Percentiles rank a stretch among this genome's conserved stretches.
These are phyloP conservation scores for Capsicum pubescens DNA, from an alignment of 257 asterid genomes.

Conservation along the genomic window DNA sequence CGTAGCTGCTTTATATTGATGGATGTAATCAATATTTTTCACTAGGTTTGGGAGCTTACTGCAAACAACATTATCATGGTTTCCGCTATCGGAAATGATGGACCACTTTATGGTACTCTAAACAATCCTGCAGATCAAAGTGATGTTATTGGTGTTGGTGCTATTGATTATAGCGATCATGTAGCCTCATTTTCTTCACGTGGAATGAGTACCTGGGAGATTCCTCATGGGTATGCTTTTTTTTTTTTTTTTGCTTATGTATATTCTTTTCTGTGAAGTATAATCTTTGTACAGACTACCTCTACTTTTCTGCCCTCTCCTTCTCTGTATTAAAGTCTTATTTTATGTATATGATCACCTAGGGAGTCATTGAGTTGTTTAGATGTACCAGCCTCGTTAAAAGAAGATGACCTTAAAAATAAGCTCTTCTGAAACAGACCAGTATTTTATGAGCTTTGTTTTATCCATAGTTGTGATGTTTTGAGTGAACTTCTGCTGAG, in stretches of 20 bases:
- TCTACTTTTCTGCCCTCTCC: conserved; percentile 4
- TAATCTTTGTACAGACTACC: not conserved
- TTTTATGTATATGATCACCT: not conserved
- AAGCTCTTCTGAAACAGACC: not conserved
- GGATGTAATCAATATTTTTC: not conserved
- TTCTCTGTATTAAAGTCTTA: not conserved
- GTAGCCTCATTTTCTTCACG: conserved; percentile 99
- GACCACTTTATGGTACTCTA: conserved; percentile 96
- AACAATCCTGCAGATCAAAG: conserved; percentile 99
- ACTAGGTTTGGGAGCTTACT: conserved; percentile 95
- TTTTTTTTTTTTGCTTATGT: not conserved
- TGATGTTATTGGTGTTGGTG: conserved; percentile 99
- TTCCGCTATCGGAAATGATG: conserved; percentile 96
- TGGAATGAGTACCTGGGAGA: conserved; percentile 99
- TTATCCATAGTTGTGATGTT: not conserved
- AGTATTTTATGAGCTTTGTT: conserved; percentile 9
- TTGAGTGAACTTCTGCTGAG: conserved; percentile 13
- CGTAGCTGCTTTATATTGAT: not conserved
- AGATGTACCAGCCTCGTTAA: not conserved
- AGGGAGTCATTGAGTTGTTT: not conserved
- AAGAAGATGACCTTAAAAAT: not conserved
- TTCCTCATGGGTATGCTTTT: conserved; percentile 86
- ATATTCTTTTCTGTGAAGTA: conserved; percentile 4
- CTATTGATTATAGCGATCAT: conserved; percentile 95
- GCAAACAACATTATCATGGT: conserved; percentile 94